Base-by-base conservation (phyloP, 139 green algal species). In the Chlorella sp. region DNA sequence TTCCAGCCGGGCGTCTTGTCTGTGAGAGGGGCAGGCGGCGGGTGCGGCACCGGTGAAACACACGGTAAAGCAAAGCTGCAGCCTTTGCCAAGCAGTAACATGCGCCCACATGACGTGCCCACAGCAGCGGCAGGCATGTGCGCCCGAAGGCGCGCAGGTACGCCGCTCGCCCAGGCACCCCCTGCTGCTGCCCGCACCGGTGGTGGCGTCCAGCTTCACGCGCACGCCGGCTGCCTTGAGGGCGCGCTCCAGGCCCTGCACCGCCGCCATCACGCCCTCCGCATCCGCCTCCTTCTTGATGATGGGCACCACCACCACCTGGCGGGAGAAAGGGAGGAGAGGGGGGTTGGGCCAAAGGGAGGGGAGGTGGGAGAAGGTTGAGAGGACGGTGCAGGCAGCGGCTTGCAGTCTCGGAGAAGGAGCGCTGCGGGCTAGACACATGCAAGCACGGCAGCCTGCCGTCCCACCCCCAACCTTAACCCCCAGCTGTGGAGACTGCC, bases 251-350 rank as follows among this genome's bases (percentile, higher is more conserved):
- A 98, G 86, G 13, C 60, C 51, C 20, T 84, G 43, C 11, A 91
- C 94, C 30, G 94, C 94, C 20, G 76, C 89, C 83, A 92, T 84
- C 36, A 99, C 93, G 13, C 81, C 80, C 28, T 77, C 82, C 40
- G 51, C 64, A 87, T 98, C 94, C 24, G 90, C 84, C 22, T 94
- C 93, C 91, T 98, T 98, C 87, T 96, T 96, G 30, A 94, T 68
- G 62, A 99, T 98, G 38, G 97, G 96, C 19, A 99, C 92, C 36
- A 99, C 94, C 36, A 99, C 94, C 56, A 96, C 95, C 95, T 98
- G 93, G 51, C 2, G 51, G 51, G 51, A 60, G 51, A 24, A 16
- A 62, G n/a, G 58, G 32, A 0, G 7, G 24, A 54, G 36, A 85
- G 69, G 20, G 36, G 6, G 72, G 46, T 11, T 41, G 43, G 36